Evolutionary conservation across 495 filamentous ascomycete species (phyloP), one percentile per base, ranked within the genome.

Genomic region (Aspergillus asperescens): DNA sequence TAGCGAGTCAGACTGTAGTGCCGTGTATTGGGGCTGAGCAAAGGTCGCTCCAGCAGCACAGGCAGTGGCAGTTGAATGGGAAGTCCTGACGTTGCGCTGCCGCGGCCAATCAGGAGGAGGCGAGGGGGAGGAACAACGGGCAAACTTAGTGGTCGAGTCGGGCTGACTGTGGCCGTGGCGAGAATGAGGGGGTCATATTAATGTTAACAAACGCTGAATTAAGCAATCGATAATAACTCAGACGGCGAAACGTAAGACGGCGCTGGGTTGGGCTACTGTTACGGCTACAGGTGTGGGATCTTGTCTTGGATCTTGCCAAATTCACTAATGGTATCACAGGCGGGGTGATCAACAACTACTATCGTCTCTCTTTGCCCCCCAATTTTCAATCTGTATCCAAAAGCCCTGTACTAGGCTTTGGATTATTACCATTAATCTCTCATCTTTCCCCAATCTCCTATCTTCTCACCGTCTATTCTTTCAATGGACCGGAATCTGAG

Each of bases 11-110:
- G 16, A 47, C 44, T 18, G 29, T 47, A 34, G 44, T 47, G 44
- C 28, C 19, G 44, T 47, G 44, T 47, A 47, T 59, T 61, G 62
- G 64, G 64, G 64, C 65, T 65, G 65, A 65, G 62, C 56, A 62
- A 43, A 19, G 9, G 4, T 35, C 13, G 32, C 2, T 35, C n/a
- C n/a, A n/a, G 25, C 25, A 28, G 25, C 9, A n/a, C 25, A 5
- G 25, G 25, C 25, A 28, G 25, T 28, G 25, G 43, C 16, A 46
- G 28, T 23, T 45, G 27, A 45, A 32, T 42, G 41, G 41, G 24
- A 42, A n/a, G 25, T 18, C 58, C 58, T 65, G 65, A 63, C 65
- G 60, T 64, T 63, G 61, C 48, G 51, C 35, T 31, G 39, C 20
- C 22, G 45, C 49, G 56, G 50, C 61, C 61, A 63, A 63, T 60